Conservation (phyloP, 1,139 yeast genomes). For the Yarrowia galli region DNA sequence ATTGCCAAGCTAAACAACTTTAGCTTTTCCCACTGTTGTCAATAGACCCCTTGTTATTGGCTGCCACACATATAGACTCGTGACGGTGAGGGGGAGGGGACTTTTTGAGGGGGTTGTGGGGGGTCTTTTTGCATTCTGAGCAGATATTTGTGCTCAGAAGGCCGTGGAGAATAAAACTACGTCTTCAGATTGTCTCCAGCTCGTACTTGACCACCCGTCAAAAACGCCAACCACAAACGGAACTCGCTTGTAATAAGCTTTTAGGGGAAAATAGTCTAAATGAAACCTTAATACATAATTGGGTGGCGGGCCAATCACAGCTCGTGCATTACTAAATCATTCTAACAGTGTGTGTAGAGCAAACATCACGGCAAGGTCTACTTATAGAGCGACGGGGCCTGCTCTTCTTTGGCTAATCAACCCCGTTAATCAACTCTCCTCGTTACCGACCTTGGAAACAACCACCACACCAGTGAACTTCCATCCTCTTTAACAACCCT, state of each 20-base stretch:
- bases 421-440: neutral
- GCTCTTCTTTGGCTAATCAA: neutral
- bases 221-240: neutral
- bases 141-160: too few relatives aligned
- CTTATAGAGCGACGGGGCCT: slow-evolving; percentile 9
- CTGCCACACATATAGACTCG: slow-evolving; percentile 10
- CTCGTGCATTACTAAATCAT: slow-evolving; percentile 14
- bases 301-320: slow-evolving; percentile 14
- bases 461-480: neutral
- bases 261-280: slow-evolving; percentile 16
- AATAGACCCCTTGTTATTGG: slow-evolving; percentile 20
- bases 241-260: slow-evolving; percentile 7
- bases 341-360: slow-evolving; percentile 17
- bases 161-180: neutral
- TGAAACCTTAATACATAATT: slow-evolving; percentile 1
- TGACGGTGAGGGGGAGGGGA: neutral
- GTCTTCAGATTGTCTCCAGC: neutral
- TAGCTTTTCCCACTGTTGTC: neutral
- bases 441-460: neutral
- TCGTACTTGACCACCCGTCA: too few relatives aligned
- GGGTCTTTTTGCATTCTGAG: too few relatives aligned
- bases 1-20: slow-evolving; percentile 9
- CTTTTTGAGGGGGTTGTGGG: neutral
- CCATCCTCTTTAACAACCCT: neutral
- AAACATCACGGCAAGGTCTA: neutral